A percentile compares a stretch with the other conserved stretches of the same genome.
phyloP scores from a whole-genome alignment of 805 yeast species.

The Hanseniaspora hatyaiensis region DNA sequence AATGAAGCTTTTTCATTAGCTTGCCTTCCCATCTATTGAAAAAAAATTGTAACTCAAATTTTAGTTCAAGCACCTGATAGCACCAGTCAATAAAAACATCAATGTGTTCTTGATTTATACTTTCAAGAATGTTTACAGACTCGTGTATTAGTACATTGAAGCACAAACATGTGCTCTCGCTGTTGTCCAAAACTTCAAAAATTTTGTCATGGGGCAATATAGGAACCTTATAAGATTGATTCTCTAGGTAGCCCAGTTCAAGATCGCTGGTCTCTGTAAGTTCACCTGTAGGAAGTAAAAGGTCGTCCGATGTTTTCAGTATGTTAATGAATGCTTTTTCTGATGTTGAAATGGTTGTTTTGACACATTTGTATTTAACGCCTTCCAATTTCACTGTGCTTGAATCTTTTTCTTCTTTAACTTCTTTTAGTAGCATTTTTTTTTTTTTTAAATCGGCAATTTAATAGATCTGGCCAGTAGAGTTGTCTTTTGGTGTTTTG shows the following conservation, averaged over 20 bases:
- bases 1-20: slow-evolving; percentile 10
- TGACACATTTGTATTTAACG: slow-evolving; percentile 11
- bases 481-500: no score
- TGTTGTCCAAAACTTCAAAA: slow-evolving; percentile 10
- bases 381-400: background rate
- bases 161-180: background rate
- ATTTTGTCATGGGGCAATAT: slow-evolving; percentile 8
- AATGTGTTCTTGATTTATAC: background rate
- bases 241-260: slow-evolving; percentile 7
- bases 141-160: slow-evolving; percentile 13
- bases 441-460: no score
- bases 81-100: slow-evolving; percentile 13
- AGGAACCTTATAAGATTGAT: slow-evolving; percentile 1
- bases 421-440: slow-evolving; percentile 5
- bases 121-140: slow-evolving; percentile 3
- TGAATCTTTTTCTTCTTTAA: background rate
- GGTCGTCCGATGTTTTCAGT: background rate
- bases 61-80: slow-evolving; percentile 10
- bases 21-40: slow-evolving; percentile 16
- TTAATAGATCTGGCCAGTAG: no score
- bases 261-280: background rate
- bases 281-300: slow-evolving; percentile 1
- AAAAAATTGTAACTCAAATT: slow-evolving; percentile 11
- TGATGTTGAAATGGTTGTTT: slow-evolving; percentile 14
- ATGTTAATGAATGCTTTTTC: slow-evolving; percentile 14